These are phyloP conservation scores for Naganishia randhawae DNA, from an alignment of 768 basidiomycete genomes.

Conservation along the genomic window DNA sequence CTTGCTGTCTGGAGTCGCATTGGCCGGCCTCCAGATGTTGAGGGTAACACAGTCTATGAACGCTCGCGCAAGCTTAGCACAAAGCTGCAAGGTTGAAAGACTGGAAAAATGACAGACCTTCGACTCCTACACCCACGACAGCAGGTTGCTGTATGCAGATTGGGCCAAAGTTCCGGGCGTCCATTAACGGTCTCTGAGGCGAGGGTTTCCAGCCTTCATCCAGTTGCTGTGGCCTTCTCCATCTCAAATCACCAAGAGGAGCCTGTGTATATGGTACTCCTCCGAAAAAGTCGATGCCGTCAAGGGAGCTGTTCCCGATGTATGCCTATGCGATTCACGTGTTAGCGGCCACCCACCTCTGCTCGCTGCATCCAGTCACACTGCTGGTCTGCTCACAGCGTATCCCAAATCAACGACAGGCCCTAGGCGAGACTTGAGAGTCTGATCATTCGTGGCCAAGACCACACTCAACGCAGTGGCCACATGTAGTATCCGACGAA, in stretches of 20 bases:
- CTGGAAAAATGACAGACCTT: conserved; percentile 47
- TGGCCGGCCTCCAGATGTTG: conserved; percentile 55
- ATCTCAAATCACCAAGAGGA: conserved; percentile 56
- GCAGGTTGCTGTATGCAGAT: conserved; percentile 57
- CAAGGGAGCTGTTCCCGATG: conserved; percentile 28
- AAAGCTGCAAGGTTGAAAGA: no score
- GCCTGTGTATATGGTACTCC: conserved; percentile 61
- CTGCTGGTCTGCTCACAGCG: conserved; percentile 28
- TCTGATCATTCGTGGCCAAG: conserved; percentile 1
- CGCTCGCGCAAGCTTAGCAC: not conserved
- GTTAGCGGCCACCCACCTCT: not conserved
- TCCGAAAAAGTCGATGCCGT: conserved; percentile 53
- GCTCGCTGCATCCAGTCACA: not conserved
- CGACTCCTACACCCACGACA: conserved; percentile 54
- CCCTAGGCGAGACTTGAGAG: conserved; percentile 5
- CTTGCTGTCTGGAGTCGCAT: conserved; percentile 45
- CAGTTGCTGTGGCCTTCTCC: conserved; percentile 52
- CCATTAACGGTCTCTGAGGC: conserved; percentile 43
- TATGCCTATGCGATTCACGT: conserved; percentile 19
- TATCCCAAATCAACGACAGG: conserved; percentile 33
- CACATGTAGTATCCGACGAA: not conserved
- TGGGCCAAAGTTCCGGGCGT: conserved; percentile 55
- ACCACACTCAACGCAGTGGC: not conserved
- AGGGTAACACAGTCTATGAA: conserved; percentile 53
- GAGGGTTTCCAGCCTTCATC: conserved; percentile 38